Percentiles rank a stretch among this genome's conserved stretches.
These are phyloP conservation scores for Leccinellum luteum DNA, from an alignment of 768 basidiomycete genomes.

Conservation along the genomic window DNA sequence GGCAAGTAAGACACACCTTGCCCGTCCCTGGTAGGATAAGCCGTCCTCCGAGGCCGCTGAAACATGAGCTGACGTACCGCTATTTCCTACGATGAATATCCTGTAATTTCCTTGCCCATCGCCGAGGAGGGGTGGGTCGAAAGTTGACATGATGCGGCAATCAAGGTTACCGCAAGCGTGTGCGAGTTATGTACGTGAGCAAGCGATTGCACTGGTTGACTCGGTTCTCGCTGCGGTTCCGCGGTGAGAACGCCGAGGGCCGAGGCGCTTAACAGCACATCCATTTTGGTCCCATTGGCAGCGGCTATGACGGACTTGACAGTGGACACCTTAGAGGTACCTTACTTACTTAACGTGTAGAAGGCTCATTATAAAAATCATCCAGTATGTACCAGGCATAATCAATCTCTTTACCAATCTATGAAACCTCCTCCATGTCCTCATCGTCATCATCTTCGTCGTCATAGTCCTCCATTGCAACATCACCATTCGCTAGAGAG, in stretches of 20 bases:
- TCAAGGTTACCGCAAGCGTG: background rate
- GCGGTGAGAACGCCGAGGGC: background rate
- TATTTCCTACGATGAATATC: slow-evolving; percentile 51
- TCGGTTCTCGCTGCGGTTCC: slow-evolving; percentile 3
- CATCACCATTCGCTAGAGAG: too few relatives aligned
- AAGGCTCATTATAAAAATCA: background rate
- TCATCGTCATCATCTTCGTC: too few relatives aligned
- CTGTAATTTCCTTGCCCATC: slow-evolving; percentile 46
- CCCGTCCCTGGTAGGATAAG: slow-evolving; percentile 31
- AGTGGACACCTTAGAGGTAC: too few relatives aligned
- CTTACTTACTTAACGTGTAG: too few relatives aligned
- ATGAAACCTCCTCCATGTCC: slow-evolving; percentile 73
- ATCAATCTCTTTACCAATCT: background rate
- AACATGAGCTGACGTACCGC: slow-evolving; percentile 36
- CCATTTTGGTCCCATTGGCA: too few relatives aligned
- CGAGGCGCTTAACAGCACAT: background rate
- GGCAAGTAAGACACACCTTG: slow-evolving; percentile 32
- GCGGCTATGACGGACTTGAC: too few relatives aligned
- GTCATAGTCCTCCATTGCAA: too few relatives aligned
- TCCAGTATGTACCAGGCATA: background rate
- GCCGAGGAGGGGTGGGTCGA: slow-evolving; percentile 34
- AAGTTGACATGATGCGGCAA: slow-evolving; percentile 8
- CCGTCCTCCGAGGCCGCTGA: background rate
- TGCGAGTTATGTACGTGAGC: background rate
- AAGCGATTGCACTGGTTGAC: too few relatives aligned